Base-by-base conservation (phyloP, 345 rosid genomes). In the Dimocarpus longan region DNA sequence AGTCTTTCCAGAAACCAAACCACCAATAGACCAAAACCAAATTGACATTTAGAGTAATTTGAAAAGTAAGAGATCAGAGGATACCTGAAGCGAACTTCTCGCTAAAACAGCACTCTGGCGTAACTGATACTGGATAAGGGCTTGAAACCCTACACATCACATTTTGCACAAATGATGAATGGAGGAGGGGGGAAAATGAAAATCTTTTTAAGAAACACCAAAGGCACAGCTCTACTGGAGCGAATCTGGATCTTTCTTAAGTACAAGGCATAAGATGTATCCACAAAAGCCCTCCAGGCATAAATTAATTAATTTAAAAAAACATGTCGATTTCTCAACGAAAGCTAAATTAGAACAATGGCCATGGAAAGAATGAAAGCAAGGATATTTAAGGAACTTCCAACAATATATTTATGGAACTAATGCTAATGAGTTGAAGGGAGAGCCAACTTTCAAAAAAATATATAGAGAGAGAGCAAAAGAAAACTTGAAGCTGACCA, bases 71-170 rank as follows among this genome's bases (percentile, higher is more conserved):
- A 40, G 22, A 71, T 42, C 15, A 44, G 74, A 68, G 6, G 52
- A 40, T 71, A 94, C 99, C 97, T 96, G 99, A 78, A 96, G 95
- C 77, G 98, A 80, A 82, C 93, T 89, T 83, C 98, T 87, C 42
- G 99, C 98, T 54, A 90, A 65, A 69, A 94, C 85, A 80, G 98
- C 99, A 84, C 85, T 84, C 85, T 93, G 98, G 68, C 89, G 90
- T 66, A 74, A 68, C 75, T 96, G 90, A 85, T 86, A 94, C 83
- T 96, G 99, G 73, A 96, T 92, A 83, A 96, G 95, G 74, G 98
- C 94, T 92, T 96, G 98, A 78, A 96, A 96, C 79, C 99, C 99
- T 96, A 83, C 69, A 83, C 68, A 81, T 32, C 37, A 32, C 26
- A 80, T 66, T 43, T 43, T 59, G 68, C 28, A 82, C 24, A 54